Evolutionary conservation across 805 yeast species (phyloP), one percentile per base, ranked within the genome.

Genomic region (Debaryomyces hansenii): DNA sequence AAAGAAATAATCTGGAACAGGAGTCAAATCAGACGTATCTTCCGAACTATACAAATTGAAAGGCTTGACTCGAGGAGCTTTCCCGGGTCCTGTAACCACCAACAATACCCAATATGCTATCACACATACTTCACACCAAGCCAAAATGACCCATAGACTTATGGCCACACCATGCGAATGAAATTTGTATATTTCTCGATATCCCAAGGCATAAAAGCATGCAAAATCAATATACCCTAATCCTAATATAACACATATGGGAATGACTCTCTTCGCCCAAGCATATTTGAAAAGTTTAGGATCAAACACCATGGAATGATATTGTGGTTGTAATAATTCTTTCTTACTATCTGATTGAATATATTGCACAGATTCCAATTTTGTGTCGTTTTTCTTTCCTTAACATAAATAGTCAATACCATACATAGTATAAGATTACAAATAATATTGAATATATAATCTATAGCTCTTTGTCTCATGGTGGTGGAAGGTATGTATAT

Each of bases 51-150:
- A 63, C 28, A 70, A 33, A 48, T 69, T 60, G 44, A 60, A 69
- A 1, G 79, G 78, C 5, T 69, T 49, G 29, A 62, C 53, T 4
- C 60, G 54, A 0, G 77, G 74, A 1, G 68, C 42, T 2, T 40
- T 55, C 0, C 94, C 94, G 0, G 91, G 87, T 0, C 91, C 92
- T n/a, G 56, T 45, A 2, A 57, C 11, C 14, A 72, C 51, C 1
- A 84, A 58, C 18, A 74, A 60, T 0, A 53, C 36, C 87, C 90
- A 85, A 51, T 52, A 70, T 43, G 36, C 15, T 9, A 58, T 49
- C 7, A 57, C 41, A 2, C 54, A n/a, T 1, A 56, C 3, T 47
- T 66, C 63, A 28, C 47, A 46, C 11, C 64, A 34, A 4, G 57
- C 63, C 9, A 58, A 42, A 3, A 72, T 48, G 1, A 58, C 59